Conservation (phyloP, 2,329 filamentous ascomycete genomes). For the Plenodomus lindquistii region DNA sequence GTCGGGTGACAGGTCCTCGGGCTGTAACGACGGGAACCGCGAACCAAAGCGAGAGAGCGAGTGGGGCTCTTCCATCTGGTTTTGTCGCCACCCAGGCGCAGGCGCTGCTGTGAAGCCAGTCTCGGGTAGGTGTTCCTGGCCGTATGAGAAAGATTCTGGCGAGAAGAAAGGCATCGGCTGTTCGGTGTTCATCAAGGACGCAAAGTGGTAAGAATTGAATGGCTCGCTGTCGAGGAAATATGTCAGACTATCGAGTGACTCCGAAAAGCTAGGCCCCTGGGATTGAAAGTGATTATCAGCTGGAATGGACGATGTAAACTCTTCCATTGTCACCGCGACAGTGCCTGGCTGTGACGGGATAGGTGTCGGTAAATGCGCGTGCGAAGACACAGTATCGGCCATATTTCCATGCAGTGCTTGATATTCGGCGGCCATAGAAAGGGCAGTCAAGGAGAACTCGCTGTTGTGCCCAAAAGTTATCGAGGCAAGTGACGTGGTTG, state of each 20-base stretch:
- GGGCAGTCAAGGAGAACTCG: constrained; percentile 42
- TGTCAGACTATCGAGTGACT: constrained; percentile 45
- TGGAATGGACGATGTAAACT: constrained; percentile 9
- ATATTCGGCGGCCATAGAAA: constrained; percentile 49
- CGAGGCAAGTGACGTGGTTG: constrained; percentile 18
- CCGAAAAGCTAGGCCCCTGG: constrained; percentile 26
- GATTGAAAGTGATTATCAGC: constrained; percentile 3
- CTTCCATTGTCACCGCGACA: constrained; percentile 18
- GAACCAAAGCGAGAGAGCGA: constrained; percentile 46
- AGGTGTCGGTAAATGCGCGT: constrained; percentile 14
- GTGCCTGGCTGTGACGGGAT: constrained; percentile 16
- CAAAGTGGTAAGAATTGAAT: constrained; percentile 45
- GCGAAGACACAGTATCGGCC: constrained; percentile 13
- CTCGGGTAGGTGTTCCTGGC: constrained; percentile 27
- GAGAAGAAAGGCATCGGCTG: constrained; percentile 50
- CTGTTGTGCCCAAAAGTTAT: constrained; percentile 26
- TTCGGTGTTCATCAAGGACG: constrained; percentile 45
- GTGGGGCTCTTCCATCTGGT: constrained; percentile 30
- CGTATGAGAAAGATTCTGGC: constrained; percentile 42
- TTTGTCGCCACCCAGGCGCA: constrained; percentile 12
- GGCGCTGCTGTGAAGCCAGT: constrained; percentile 5
- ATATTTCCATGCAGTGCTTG: constrained; percentile 41
- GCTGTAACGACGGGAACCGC: constrained; percentile 45
- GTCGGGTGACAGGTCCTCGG: constrained; percentile 35
- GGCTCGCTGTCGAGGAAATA: constrained; percentile 46